Base-by-base conservation (phyloP, 345 rosid species). In the Populus davidiana region DNA sequence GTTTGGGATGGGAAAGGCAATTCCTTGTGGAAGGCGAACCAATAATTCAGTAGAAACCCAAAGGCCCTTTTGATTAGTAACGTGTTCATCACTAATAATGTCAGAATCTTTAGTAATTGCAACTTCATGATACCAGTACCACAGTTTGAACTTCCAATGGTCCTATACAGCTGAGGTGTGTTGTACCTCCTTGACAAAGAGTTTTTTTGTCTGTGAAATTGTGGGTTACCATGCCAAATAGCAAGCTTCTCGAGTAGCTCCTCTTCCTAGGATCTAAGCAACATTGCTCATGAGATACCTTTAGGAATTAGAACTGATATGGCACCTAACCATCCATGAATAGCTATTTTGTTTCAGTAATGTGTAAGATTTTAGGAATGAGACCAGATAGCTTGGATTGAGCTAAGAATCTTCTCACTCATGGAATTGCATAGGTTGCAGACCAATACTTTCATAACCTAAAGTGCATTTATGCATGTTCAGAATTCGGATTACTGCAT, bases 211-310 rank as follows among this genome's bases (percentile, higher is more conserved):
- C 79, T 35, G 25, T 76, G 78, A 73, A 82, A 66, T 81, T 71
- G 73, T 70, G 81, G 83, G 74, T 82, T 72, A 73, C 80, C 80
- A 67, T 77, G 81, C 71, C 63, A 62, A 78, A 85, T 69, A 76
- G 75, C 67, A 74, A 79, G 83, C 78, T 76, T 78, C 83, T 52
- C 66, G 68, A 65, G 44, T 62, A 52, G 66, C 77, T 77, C 67
- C 47, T 79, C 81, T 56, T 76, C 71, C 79, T 83, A 71, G 79
- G 72, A 71, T 80, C 62, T 71, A 82, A 74, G 64, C 75, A 29
- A 36, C 59, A 44, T 68, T 62, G 38, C 75, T 80, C 66, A 14
- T 76, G 56, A 73, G 33, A 86, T 74, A 83, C 84, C 82, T 43
- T 43, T 10, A 43, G 47, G 47, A 43, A 43, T 43, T 43, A 43